phyloP scores from a whole-genome alignment of 23 red algal genomes.

The Gracilaria domingensis region DNA sequence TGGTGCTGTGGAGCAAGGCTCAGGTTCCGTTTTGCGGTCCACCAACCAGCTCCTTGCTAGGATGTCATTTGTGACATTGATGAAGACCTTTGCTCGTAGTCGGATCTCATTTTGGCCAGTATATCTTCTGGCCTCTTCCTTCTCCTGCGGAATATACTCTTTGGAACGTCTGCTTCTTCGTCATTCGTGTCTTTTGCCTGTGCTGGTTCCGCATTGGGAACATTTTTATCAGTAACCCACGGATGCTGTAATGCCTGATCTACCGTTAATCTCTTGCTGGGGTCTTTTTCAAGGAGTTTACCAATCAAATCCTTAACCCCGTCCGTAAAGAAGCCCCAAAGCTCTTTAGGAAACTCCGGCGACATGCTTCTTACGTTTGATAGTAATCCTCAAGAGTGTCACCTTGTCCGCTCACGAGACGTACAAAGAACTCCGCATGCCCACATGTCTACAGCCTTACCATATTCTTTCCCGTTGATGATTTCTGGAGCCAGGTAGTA shows the following conservation, averaged over 20 bases:
- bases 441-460: slow-evolving; percentile 78
- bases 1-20: no score
- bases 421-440: slow-evolving; percentile 85
- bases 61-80: not conserved
- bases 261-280: slow-evolving; percentile 67
- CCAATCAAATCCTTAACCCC: slow-evolving; percentile 75
- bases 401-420: slow-evolving; percentile 59
- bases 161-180: slow-evolving; percentile 25
- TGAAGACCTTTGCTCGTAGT: not conserved
- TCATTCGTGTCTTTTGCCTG: not conserved
- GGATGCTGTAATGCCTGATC: slow-evolving; percentile 66
- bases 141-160: slow-evolving; percentile 49
- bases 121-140: slow-evolving; percentile 44
- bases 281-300: slow-evolving; percentile 76
- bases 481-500: slow-evolving; percentile 84
- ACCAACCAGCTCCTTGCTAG: not conserved
- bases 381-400: slow-evolving; percentile 68
- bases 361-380: slow-evolving; percentile 40
- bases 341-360: slow-evolving; percentile 71
- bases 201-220: slow-evolving; percentile 16
- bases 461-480: slow-evolving; percentile 54
- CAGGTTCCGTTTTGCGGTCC: no score
- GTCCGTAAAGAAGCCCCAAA: slow-evolving; percentile 68
- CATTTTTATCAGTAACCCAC: slow-evolving; percentile 65
- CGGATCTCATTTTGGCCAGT: slow-evolving; percentile 44